Evolutionary conservation across 129 eudicot species (phyloP).

Genomic region (Centella asiatica): DNA sequence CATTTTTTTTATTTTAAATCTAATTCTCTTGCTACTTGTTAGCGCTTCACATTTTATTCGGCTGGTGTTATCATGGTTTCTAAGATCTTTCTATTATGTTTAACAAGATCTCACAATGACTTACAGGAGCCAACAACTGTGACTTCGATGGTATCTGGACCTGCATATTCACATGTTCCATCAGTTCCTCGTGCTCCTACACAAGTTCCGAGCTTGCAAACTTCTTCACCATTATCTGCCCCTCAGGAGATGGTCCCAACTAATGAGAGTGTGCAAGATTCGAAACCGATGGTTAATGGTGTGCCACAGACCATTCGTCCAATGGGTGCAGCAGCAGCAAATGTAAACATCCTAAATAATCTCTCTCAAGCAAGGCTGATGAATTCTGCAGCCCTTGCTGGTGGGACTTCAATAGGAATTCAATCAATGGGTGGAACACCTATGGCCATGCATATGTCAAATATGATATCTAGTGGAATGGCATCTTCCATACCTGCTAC

Average conservation of each 20-base stretch:
- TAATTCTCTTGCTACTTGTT: neutral
- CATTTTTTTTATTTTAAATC: neutral
- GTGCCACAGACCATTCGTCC: conserved; percentile 56
- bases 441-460: conserved; percentile 76
- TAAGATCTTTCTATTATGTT: neutral
- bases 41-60: neutral
- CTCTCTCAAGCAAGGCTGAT: conserved; percentile 69
- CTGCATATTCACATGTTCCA: conserved; percentile 58
- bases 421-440: conserved; percentile 70
- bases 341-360: conserved; percentile 58
- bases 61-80: neutral
- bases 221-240: conserved; percentile 72
- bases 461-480: conserved; percentile 91
- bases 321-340: conserved; percentile 51
- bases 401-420: conserved; percentile 66
- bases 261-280: conserved; percentile 47
- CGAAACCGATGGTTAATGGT: conserved; percentile 56
- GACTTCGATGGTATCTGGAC: conserved; percentile 49
- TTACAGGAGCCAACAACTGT: conserved; percentile 78
- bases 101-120: neutral
- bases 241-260: conserved; percentile 62
- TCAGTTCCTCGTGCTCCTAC: conserved; percentile 70
- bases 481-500: conserved; percentile 62
- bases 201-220: conserved; percentile 62
- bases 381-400: conserved; percentile 63